Evolutionary conservation across 305 asterid genomes (phyloP), one percentile per base, ranked within the genome.

Genomic region (Fraxinus paxiana): DNA sequence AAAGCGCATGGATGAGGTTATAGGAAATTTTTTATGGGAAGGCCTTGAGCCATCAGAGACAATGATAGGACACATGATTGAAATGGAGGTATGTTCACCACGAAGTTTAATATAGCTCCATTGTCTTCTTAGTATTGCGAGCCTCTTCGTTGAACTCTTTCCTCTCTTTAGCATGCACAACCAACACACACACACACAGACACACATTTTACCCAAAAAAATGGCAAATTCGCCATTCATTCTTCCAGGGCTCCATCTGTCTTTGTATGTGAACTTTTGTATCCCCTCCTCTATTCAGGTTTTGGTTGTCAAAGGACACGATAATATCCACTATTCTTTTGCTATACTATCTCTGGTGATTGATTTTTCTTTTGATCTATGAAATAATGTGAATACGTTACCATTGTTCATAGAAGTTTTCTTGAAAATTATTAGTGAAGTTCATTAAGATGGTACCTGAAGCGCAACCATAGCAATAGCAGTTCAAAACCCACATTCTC

Each of bases 11-110:
- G 97, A 93, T 85, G 93, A 88, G 81, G 97, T 90, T 70, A 85
- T 88, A 34, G 93, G 94, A 73, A 87, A 84, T 79, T 93, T 95
- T 89, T 84, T 95, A 83, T 88, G 90, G 79, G 97, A 88, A 89
- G 99, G 99, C 82, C 96, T 96, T 84, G 91, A 86, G 77, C 99
- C 99, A 28, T 96, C 98, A n/a, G 95, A 94, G 90, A 91, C 96
- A 46, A 94, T 96, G 98, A 94, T 96, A 77, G 89, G 98, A 8
- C 97, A 93, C 87, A 89, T 96, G 81, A 89, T 96, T 83, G 98
- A 91, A 86, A 96, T 96, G 99, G 99, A 96, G 98, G 99, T 96
- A 77, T 81, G 30, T 71, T 67, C 34, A 70, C 70, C 37, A 10
- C 33, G 46, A 74, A 51, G 79, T 28, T 74, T 34, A 56, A 37